These are phyloP conservation scores for Globisporangium recalcitrans DNA, from an alignment of 352 stramenopile genomes.

Conservation along the genomic window DNA sequence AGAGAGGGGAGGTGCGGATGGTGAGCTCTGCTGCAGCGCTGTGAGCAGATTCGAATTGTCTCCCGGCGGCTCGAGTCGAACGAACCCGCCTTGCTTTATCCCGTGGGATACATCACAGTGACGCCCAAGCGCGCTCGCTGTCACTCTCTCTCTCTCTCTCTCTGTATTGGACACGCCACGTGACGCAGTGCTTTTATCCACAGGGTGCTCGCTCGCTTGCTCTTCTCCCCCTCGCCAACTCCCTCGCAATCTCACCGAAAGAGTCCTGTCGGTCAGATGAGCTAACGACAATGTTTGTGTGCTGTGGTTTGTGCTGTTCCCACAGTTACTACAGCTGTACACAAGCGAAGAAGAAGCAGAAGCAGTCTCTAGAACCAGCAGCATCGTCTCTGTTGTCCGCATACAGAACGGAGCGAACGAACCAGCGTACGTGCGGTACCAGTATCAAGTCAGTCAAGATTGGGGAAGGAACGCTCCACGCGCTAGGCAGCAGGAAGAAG, in stretches of 20 bases:
- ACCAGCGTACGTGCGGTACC: background rate
- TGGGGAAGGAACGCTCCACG: constrained; percentile 1
- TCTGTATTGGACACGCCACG: background rate
- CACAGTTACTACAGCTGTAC: background rate
- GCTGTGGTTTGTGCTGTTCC: background rate
- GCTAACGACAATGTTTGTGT: background rate
- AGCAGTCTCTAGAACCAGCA: background rate
- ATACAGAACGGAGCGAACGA: background rate
- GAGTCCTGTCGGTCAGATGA: background rate
- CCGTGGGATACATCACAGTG: background rate
- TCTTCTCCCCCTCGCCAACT: background rate
- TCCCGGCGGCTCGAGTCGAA: background rate
- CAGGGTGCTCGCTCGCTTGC: background rate
- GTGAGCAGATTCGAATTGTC: constrained; percentile 3
- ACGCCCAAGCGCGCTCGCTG: background rate
- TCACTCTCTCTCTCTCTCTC: background rate
- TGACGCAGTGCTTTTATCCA: background rate
- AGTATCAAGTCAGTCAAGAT: constrained; percentile 7
- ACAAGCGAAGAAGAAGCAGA: background rate
- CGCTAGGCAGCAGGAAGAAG: constrained; percentile 5
- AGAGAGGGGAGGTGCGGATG: background rate
- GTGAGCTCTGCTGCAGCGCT: background rate
- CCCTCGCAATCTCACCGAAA: background rate
- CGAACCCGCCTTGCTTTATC: background rate
- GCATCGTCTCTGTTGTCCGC: background rate